Conservation (phyloP, 2,329 filamentous ascomycete species). For the Pleoardoris graminearum region DNA sequence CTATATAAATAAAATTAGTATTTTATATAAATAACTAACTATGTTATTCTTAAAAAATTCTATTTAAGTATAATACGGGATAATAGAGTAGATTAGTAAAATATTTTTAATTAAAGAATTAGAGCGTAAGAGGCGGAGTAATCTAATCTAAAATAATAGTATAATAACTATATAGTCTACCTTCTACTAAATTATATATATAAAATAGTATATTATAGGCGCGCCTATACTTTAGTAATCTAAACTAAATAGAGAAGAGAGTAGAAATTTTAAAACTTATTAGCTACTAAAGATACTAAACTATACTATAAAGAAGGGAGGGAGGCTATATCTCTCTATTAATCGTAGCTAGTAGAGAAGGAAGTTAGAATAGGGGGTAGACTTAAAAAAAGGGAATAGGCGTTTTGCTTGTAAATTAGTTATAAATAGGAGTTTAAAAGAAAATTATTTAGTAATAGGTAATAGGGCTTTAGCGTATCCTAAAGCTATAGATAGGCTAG, state of each 20-base stretch:
- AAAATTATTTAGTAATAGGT: not conserved
- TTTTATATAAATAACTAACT: not conserved
- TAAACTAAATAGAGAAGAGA: not conserved
- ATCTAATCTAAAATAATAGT: not conserved
- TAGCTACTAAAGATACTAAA: not conserved
- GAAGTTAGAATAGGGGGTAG: not conserved
- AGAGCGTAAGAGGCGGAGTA: not conserved
- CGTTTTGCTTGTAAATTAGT: not conserved
- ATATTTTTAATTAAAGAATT: slow-evolving; percentile 1
- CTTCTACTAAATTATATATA: too few relatives aligned
- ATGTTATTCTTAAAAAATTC: not conserved
- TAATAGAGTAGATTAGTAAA: slow-evolving; percentile 2
- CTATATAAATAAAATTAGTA: not conserved
- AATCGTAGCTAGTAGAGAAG: not conserved
- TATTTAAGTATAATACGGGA: not conserved
- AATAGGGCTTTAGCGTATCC: too few relatives aligned
- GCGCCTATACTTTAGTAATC: slow-evolving; percentile 1
- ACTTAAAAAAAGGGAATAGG: not conserved
- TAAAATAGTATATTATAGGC: not conserved
- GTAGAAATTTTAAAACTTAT: not conserved
- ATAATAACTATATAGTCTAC: too few relatives aligned
- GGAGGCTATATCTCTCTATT: not conserved
- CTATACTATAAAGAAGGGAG: not conserved
- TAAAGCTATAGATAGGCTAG: too few relatives aligned
- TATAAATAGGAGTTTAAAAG: not conserved